Conservation (phyloP, 805 yeast genomes). For the Ogataea ganodermae region DNA sequence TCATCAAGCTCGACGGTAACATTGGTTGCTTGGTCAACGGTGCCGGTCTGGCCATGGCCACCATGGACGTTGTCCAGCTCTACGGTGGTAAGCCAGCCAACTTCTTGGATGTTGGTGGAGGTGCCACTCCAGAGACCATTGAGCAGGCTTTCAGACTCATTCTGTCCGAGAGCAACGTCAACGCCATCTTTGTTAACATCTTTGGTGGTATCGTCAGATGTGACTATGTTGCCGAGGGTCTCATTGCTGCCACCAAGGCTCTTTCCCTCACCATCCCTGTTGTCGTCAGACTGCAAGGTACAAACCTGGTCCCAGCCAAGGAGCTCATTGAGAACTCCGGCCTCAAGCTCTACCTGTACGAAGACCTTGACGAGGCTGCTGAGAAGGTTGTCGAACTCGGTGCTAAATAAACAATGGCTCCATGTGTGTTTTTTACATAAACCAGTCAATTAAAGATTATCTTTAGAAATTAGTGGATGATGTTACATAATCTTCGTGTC, state of each 20-base stretch:
- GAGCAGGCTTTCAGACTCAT: conserved; percentile 95
- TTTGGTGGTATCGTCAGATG: conserved; percentile 99
- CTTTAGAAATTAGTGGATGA: not conserved
- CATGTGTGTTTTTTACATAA: not conserved
- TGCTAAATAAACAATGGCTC: conserved; percentile 4
- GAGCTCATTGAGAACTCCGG: conserved; percentile 85
- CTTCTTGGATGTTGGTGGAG: conserved; percentile 99
- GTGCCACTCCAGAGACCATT: conserved; percentile 98
- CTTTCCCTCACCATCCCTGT: conserved; percentile 90
- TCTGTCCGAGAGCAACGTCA: conserved; percentile 82
- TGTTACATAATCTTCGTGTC: conserved; percentile 20
- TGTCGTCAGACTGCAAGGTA: conserved; percentile 98
- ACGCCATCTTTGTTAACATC: conserved; percentile 96
- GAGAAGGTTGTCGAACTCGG: conserved; percentile 83
- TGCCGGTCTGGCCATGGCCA: conserved; percentile 99
- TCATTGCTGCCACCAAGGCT: conserved; percentile 91
- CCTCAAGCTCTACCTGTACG: conserved; percentile 85
- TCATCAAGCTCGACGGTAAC: conserved; percentile 97
- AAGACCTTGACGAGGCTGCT: conserved; percentile 96
- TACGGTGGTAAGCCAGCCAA: conserved; percentile 99
- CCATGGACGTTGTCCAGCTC: conserved; percentile 98
- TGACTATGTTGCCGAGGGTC: conserved; percentile 97
- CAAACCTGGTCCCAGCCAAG: conserved; percentile 89
- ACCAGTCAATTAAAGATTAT: not conserved
- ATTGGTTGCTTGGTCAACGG: conserved; percentile 99